A percentile compares a stretch with the other conserved stretches of the same genome.
Conservation (phyloP, 1,284 basidiomycete genomes). For the Paramarasmius palmivorus region DNA sequence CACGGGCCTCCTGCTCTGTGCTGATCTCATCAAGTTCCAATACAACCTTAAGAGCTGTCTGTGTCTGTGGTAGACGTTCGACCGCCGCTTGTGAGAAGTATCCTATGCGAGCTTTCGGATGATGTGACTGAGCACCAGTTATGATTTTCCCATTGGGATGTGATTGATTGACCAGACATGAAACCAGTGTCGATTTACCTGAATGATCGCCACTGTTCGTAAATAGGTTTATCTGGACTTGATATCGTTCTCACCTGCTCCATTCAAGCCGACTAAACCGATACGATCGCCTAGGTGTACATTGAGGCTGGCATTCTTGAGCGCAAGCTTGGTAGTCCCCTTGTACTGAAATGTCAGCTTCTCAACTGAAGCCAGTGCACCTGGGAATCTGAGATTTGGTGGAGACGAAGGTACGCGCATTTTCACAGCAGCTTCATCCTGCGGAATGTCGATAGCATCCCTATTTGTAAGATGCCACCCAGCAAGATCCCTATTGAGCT, state of each 20-base stretch:
- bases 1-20: constrained; percentile 44
- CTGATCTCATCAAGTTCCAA: constrained; percentile 31
- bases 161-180: constrained; percentile 50
- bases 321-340: constrained; percentile 32
- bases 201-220: too few species aligned
- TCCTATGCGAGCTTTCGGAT: constrained; percentile 58
- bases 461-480: constrained; percentile 50
- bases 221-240: too few species aligned
- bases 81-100: constrained; percentile 60
- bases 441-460: constrained; percentile 50
- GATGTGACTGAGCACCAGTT: constrained; percentile 55
- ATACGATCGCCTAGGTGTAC: constrained; percentile 57
- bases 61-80: constrained; percentile 40
- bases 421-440: constrained; percentile 45
- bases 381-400: constrained; percentile 45
- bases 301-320: constrained; percentile 57
- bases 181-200: constrained; percentile 61
- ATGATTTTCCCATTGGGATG: constrained; percentile 37
- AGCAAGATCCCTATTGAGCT: constrained; percentile 58
- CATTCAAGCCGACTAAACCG: constrained; percentile 51
- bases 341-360: constrained; percentile 47
- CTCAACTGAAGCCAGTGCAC: constrained; percentile 53
- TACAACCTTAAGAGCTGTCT: constrained; percentile 40
- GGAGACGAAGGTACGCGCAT: constrained; percentile 48
- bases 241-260: too few species aligned